A percentile compares a stretch with the other conserved stretches of the same genome.
These are phyloP conservation scores for Flaveria bidentis DNA, from an alignment of 129 eudicot genomes.

Conservation along the genomic window DNA sequence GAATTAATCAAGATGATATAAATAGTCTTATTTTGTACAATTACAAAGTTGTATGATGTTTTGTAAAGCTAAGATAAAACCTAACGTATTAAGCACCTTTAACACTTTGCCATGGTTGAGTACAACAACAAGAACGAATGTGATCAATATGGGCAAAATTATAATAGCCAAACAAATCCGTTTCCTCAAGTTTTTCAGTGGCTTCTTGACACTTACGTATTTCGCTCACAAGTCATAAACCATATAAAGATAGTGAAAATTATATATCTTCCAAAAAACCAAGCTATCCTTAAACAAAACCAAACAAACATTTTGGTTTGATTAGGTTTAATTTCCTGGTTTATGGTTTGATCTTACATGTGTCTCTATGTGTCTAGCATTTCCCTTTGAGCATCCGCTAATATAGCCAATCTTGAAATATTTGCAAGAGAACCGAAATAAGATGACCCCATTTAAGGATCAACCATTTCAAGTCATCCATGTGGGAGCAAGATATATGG, in stretches of 20 bases:
- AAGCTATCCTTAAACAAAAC: too few relatives aligned
- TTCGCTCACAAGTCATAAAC: conserved; percentile 5
- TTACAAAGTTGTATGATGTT: conserved; percentile 20
- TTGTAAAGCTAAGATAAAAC: background rate
- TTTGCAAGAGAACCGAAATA: conserved; percentile 41
- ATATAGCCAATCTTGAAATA: conserved; percentile 81
- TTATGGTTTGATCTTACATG: conserved; percentile 48
- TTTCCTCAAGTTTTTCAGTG: too few relatives aligned
- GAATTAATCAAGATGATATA: conserved; percentile 9
- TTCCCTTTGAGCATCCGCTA: conserved; percentile 86
- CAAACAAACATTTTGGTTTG: background rate
- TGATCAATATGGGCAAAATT: conserved; percentile 63
- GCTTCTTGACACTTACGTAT: conserved; percentile 63
- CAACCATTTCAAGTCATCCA: background rate
- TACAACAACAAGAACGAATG: too few relatives aligned
- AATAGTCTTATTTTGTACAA: conserved; percentile 20
- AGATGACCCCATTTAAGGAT: background rate
- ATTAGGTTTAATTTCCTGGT: background rate
- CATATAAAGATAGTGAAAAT: background rate
- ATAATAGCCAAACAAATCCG: conserved; percentile 71
- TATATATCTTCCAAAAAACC: background rate
- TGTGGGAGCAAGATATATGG: background rate
- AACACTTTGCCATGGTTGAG: conserved; percentile 70
- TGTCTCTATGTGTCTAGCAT: conserved; percentile 80
- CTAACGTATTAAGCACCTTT: conserved; percentile 43